phyloP scores from a whole-genome alignment of 2,329 filamentous ascomycete species.

The Phaeophleospora eucalypticola region DNA sequence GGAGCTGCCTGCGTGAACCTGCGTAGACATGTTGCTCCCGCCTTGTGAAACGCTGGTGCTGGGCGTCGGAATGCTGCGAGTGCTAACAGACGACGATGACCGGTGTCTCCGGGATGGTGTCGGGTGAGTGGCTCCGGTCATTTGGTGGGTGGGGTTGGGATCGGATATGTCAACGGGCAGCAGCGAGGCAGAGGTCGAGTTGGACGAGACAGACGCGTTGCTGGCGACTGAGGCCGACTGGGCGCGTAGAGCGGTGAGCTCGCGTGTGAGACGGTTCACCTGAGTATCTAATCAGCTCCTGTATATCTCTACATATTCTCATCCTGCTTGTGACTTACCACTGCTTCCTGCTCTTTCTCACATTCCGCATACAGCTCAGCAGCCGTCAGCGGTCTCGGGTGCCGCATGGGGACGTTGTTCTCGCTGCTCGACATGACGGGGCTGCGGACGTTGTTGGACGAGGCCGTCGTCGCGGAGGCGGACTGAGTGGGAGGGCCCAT shows the following conservation, averaged over 20 bases:
- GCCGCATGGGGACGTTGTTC: constrained; percentile 60
- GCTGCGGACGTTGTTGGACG: constrained; percentile 16
- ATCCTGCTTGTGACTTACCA: constrained; percentile 54
- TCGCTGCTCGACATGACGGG: constrained; percentile 22
- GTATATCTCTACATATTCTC: background rate
- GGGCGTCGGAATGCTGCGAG: constrained; percentile 26
- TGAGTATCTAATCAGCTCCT: constrained; percentile 33
- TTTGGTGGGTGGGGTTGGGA: constrained; percentile 41
- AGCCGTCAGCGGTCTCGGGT: constrained; percentile 81
- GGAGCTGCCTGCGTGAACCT: constrained; percentile 21
- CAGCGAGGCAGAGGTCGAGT: constrained; percentile 46
- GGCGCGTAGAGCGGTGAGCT: constrained; percentile 76
- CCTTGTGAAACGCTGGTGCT: constrained; percentile 18
- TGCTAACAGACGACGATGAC: constrained; percentile 29
- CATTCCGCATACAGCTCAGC: constrained; percentile 84
- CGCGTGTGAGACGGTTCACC: constrained; percentile 90
- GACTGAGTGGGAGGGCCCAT: constrained; percentile 25
- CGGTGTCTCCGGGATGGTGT: constrained; percentile 52
- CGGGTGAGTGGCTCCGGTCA: constrained; percentile 49
- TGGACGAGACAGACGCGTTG: constrained; percentile 51
- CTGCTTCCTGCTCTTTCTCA: constrained; percentile 92
- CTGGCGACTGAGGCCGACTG: constrained; percentile 60
- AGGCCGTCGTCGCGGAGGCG: constrained; percentile 19
- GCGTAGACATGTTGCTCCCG: constrained; percentile 16
- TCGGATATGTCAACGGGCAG: constrained; percentile 45